Conservation (phyloP, 2,329 filamentous ascomycete species). For the Berkeleyomyces basicola region DNA sequence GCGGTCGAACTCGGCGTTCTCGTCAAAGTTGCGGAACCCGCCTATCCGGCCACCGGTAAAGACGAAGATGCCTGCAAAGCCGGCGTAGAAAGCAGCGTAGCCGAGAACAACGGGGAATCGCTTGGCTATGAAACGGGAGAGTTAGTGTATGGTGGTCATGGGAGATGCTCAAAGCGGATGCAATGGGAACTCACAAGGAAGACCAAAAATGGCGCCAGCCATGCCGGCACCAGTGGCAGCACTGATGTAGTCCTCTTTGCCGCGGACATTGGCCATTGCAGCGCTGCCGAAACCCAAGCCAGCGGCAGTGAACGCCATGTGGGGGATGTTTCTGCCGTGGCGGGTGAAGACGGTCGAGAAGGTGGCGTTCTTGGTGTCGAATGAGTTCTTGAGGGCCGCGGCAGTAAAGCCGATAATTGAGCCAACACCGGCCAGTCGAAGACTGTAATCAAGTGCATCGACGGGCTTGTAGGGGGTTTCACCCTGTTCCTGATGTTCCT, state of each 20-base stretch:
- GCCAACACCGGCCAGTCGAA: slow-evolving; percentile 48
- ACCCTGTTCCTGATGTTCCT: neutral
- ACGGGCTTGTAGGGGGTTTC: slow-evolving; percentile 44
- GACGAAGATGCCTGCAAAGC: slow-evolving; percentile 45
- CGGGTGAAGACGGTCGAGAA: slow-evolving; percentile 65
- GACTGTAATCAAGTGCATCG: slow-evolving; percentile 54
- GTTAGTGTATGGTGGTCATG: neutral
- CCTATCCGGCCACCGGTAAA: slow-evolving; percentile 43
- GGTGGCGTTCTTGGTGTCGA: slow-evolving; percentile 68
- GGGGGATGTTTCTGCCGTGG: slow-evolving; percentile 56
- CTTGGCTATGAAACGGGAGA: slow-evolving; percentile 19
- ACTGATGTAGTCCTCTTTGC: slow-evolving; percentile 69
- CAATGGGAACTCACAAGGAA: slow-evolving; percentile 42
- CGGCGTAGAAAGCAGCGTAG: slow-evolving; percentile 40
- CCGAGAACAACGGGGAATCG: slow-evolving; percentile 56
- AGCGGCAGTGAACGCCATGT: slow-evolving; percentile 33
- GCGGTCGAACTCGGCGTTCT: slow-evolving; percentile 55
- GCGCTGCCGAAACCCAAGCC: slow-evolving; percentile 62
- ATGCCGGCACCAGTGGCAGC: slow-evolving; percentile 60
- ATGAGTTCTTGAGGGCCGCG: slow-evolving; percentile 71
- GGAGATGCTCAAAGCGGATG: neutral
- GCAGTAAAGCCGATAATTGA: slow-evolving; percentile 52
- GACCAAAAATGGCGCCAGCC: slow-evolving; percentile 53
- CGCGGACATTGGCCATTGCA: slow-evolving; percentile 67
- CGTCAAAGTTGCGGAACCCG: slow-evolving; percentile 23